These are phyloP conservation scores for Cystobasidium pallidum DNA, from an alignment of 1,284 basidiomycete genomes.

Conservation along the genomic window DNA sequence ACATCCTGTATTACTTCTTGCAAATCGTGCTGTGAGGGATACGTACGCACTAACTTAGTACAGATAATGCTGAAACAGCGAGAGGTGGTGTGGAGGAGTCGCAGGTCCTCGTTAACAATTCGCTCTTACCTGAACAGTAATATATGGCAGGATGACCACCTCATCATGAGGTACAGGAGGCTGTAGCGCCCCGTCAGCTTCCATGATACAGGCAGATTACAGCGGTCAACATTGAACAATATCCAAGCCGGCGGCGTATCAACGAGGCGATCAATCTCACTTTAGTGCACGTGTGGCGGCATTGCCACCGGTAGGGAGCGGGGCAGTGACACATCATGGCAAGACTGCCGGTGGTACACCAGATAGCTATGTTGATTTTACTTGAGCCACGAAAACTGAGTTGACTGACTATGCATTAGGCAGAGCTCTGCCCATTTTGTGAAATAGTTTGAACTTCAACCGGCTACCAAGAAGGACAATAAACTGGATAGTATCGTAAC, in stretches of 20 bases:
- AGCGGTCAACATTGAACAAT: not conserved
- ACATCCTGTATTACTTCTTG: constrained; percentile 41
- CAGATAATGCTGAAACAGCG: too few relatives aligned
- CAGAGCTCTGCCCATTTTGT: not conserved
- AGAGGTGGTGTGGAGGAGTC: too few relatives aligned
- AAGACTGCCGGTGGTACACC: not conserved
- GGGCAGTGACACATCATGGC: not conserved
- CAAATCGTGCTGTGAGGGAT: constrained; percentile 41
- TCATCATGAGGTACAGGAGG: not conserved
- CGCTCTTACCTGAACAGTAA: constrained; percentile 38
- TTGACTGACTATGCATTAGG: not conserved
- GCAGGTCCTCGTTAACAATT: not conserved
- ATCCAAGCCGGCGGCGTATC: too few relatives aligned
- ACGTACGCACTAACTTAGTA: too few relatives aligned
- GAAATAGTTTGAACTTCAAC: not conserved
- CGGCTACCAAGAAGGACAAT: not conserved
- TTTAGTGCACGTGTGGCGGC: not conserved
- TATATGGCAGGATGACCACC: constrained; percentile 24
- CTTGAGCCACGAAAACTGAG: not conserved
- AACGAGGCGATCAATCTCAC: not conserved
- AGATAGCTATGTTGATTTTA: not conserved
- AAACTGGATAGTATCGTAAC: too few relatives aligned
- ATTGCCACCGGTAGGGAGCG: too few relatives aligned
- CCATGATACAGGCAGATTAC: constrained; percentile 8
- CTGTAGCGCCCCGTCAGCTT: constrained; percentile 5